Evolutionary conservation across 1,284 basidiomycete genomes (phyloP).

Genomic region (Hemileia vastatrix): DNA sequence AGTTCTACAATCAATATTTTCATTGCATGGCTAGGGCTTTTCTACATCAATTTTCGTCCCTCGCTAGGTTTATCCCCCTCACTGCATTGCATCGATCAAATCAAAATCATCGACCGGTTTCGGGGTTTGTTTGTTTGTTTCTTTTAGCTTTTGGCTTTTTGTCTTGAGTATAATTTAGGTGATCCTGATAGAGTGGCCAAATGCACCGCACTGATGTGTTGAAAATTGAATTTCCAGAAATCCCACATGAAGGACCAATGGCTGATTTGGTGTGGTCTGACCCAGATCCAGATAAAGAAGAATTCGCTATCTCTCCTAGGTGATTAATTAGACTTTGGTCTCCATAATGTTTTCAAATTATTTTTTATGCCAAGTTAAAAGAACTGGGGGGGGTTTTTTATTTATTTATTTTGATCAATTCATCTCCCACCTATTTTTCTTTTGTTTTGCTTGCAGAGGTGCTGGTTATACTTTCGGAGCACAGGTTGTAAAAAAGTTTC

Average conservation of each 20-base stretch:
- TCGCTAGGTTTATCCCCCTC: conserved; percentile 77
- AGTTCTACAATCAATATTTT: conserved; percentile 26
- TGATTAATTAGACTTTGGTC: conserved; percentile 45
- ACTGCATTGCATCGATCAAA: conserved; percentile 98
- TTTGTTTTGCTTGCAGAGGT: conserved; percentile 57
- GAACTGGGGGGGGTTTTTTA: neutral
- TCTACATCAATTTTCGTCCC: neutral
- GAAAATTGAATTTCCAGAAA: conserved; percentile 55
- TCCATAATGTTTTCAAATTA: conserved; percentile 21
- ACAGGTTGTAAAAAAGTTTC: conserved; percentile 96
- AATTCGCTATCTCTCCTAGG: conserved; percentile 97
- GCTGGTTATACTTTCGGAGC: conserved; percentile 99
- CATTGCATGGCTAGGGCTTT: neutral
- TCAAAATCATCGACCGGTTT: conserved; percentile 98
- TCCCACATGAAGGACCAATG: conserved; percentile 99
- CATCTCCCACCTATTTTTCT: conserved; percentile 17
- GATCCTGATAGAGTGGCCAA: too few species aligned
- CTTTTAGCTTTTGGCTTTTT: conserved; percentile 8
- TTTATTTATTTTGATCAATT: neutral
- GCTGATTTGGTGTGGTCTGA: conserved; percentile 99
- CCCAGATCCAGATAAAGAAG: conserved; percentile 97
- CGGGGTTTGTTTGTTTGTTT: conserved; percentile 55
- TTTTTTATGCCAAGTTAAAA: neutral
- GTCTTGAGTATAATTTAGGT: neutral
- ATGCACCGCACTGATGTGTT: too few species aligned